Conservation (phyloP, 257 asterid genomes). For the Schizonepeta tenuifolia region DNA sequence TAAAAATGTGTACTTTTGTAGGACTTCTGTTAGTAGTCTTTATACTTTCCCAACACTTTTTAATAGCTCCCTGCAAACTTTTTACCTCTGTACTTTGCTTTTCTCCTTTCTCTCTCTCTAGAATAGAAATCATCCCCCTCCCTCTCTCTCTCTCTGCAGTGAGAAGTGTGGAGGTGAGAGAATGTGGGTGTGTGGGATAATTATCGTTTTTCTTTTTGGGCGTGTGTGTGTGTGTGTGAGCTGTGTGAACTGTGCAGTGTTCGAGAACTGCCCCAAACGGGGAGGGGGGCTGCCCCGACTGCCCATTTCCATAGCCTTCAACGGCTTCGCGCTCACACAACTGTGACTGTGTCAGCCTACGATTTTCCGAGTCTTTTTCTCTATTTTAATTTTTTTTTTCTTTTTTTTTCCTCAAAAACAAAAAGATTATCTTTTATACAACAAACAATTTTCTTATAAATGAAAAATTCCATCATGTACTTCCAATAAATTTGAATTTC, state of each 20-base stretch:
- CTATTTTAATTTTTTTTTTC: no score
- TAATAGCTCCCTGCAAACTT: conserved; percentile 44
- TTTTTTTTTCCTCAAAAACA: no score
- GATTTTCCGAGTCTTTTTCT: not conserved
- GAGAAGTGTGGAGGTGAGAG: conserved; percentile 43
- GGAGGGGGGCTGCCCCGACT: conserved; percentile 51
- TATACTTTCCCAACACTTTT: conserved; percentile 38
- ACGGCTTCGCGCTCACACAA: conserved; percentile 73
- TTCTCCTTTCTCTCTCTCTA: conserved; percentile 38
- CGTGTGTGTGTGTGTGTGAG: conserved; percentile 42
- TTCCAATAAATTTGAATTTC: no score
- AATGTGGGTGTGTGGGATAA: conserved; percentile 41
- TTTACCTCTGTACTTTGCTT: conserved; percentile 54
- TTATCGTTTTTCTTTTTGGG: conserved; percentile 57
- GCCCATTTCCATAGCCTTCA: conserved; percentile 56
- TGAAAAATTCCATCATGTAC: no score
- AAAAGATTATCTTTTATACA: no score
- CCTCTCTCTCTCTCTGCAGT: conserved; percentile 40
- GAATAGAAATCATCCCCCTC: conserved; percentile 37
- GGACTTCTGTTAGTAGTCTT: conserved; percentile 23
- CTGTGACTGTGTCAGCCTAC: conserved; percentile 44
- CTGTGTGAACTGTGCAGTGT: conserved; percentile 46
- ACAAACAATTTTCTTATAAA: no score
- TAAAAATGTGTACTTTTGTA: conserved; percentile 22
- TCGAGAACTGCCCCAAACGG: conserved; percentile 71